Evolutionary conservation across 2,329 filamentous ascomycete species (phyloP), one percentile per base, ranked within the genome.

Genomic region (Colletotrichum euphorbiae): DNA sequence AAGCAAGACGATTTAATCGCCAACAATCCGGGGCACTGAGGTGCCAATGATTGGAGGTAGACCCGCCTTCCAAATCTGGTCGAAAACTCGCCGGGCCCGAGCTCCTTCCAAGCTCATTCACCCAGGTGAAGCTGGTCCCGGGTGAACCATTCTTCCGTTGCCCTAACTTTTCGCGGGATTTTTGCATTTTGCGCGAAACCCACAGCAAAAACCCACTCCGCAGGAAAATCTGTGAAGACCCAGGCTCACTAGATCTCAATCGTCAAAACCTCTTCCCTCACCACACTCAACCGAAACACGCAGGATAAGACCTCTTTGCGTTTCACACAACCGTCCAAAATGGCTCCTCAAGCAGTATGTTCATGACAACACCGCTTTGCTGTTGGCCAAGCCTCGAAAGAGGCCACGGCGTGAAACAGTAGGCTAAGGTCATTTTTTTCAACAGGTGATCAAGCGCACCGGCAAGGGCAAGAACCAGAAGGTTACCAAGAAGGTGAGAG

Each of bases 341-440:
- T 97, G 93, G 92, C 91, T 90, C 88, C 91, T 83, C 87, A 87
- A 84, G 88, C 91, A 85, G 94, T 98, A 97, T 85, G 94, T 97
- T 89, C 83, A 80, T 83, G 81, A 84, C 87, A 42, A 48, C 56
- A 91, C 82, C 84, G 94, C 94, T 97, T 97, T 97, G 94, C 94
- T 97, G 93, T 92, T 93, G 89, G 90, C 87, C 86, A 86, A 83
- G 81, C 81, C 78, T 76, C 75, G 73, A 73, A 75, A 74, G 77
- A 80, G 81, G 83, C 81, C 76, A 83, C 83, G 83, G 85, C 85
- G 81, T 84, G 80, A 89, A 91, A 89, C 94, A 98, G 95, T 97
- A 98, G 95, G 96, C 94, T 98, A 95, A 97, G 88, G 86, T 83
- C 83, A 83, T 82, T 80, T 81, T 28, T 83, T 78, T 79, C 80